phyloP scores from a whole-genome alignment of 306 rosid genomes.

The Mimosa pudica region DNA sequence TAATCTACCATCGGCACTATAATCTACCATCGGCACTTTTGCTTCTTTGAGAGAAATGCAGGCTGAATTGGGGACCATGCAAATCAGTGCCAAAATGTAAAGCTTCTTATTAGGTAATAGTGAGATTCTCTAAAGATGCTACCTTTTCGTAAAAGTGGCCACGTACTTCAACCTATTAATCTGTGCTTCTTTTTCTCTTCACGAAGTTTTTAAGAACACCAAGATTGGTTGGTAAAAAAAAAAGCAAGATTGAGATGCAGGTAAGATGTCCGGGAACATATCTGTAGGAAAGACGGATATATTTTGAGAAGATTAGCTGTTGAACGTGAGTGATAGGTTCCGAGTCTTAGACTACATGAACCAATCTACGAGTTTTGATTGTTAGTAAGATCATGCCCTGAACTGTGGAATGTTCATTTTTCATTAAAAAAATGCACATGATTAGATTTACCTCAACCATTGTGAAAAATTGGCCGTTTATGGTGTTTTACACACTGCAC shows the following conservation, averaged over 20 bases:
- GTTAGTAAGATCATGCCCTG: too few species aligned
- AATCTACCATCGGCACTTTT: neutral
- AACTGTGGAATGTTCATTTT: neutral
- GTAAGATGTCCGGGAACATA: neutral
- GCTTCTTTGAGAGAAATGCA: neutral
- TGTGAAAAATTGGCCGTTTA: neutral
- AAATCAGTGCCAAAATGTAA: neutral
- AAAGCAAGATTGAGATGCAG: neutral
- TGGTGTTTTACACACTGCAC: neutral
- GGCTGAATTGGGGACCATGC: neutral
- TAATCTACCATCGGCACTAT: too few species aligned
- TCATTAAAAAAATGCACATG: neutral
- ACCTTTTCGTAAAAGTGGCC: neutral
- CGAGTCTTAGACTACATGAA: neutral
- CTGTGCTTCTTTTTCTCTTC: neutral
- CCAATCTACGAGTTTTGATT: neutral
- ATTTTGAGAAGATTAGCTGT: neutral
- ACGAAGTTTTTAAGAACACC: neutral
- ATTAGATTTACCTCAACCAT: neutral
- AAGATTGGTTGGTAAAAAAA: too few species aligned
- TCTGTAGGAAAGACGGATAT: neutral
- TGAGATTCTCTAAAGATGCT: neutral
- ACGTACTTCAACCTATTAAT: neutral
- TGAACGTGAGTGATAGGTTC: neutral
- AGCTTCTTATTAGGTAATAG: neutral